A percentile compares a stretch with the other conserved stretches of the same genome.
Conservation (phyloP, 148 eudicot species). For the Hydrangea macrophylla region DNA sequence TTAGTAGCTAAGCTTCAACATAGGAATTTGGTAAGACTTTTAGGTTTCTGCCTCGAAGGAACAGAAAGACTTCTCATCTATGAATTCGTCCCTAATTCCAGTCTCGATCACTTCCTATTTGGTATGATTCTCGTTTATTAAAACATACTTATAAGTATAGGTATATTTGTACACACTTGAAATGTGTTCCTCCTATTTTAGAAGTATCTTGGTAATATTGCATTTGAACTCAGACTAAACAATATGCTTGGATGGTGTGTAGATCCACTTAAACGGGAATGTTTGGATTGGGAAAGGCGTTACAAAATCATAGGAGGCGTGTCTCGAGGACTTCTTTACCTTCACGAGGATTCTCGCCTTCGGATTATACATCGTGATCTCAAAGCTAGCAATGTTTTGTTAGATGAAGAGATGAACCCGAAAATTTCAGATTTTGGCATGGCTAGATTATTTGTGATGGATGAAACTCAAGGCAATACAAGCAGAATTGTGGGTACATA, state of each 20-base stretch:
- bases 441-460: slow-evolving; percentile 36
- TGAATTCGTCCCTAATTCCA: slow-evolving; percentile 29
- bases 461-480: slow-evolving; percentile 25
- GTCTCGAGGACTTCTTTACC: slow-evolving; percentile 34
- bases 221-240: background rate
- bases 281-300: slow-evolving; percentile 29
- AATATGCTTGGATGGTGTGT: background rate
- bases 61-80: slow-evolving; percentile 28
- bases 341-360: slow-evolving; percentile 38
- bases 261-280: slow-evolving; percentile 21
- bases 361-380: slow-evolving; percentile 40
- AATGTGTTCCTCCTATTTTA: background rate
- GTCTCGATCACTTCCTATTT: slow-evolving; percentile 29
- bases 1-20: slow-evolving; percentile 31
- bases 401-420: slow-evolving; percentile 33
- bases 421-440: slow-evolving; percentile 50
- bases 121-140: slow-evolving; percentile 13
- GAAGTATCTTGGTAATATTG: background rate
- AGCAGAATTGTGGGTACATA: slow-evolving; percentile 31
- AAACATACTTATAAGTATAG: background rate
- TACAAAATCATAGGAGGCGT: slow-evolving; percentile 34
- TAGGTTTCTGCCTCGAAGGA: slow-evolving; percentile 19
- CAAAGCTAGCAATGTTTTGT: slow-evolving; percentile 36
- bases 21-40: slow-evolving; percentile 22
- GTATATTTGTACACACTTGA: too few relatives aligned